Base-by-base conservation (phyloP, 495 filamentous ascomycete genomes). In the Lepraria neglecta region DNA sequence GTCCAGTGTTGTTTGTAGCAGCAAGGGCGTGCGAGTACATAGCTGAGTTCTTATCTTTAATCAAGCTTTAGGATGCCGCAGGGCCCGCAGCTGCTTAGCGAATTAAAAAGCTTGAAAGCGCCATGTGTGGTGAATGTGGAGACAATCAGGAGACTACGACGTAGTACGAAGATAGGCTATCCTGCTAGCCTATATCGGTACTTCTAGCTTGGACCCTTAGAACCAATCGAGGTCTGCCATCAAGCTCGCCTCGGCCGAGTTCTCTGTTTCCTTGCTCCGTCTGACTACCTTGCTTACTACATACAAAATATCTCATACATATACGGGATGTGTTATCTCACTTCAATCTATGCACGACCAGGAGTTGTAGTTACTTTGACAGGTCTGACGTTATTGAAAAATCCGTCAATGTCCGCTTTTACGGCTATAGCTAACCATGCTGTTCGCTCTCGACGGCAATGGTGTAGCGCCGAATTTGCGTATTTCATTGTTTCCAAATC, bases 381-480 rank as follows among this genome's bases (percentile, higher is more conserved):
- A 12, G 12, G 1, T 33, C 35, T 52, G 30, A 53, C 30, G 14
- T 9, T 4, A 2, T 53, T 19, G 0, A 12, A 1, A 17, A 7
- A 15, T 17, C 10, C 9, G 15, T 31, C 6, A 52, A 30, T 31
- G 14, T 30, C 27, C 27, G 14, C 48, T 31, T 12, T 33, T 4
- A 52, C 48, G 48, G 24, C 24, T 24, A 24, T 24, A 24, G 48
- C 48, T 52, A 52, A 54, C 12, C 15, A 38, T 19, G 11, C 51
- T 54, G 10, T 54, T 54, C 19, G 51, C 35, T 38, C 51, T 38
- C 51, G 51, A 54, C 21, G 30, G 51, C 31, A 60, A 28, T 15
- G 60, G 60, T 38, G 60, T 48, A 40, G 24, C 33, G 43, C 60
- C 60, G 47, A 62, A 62, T 28, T 57, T 52, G 1, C 60, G 53